A percentile compares a stretch with the other conserved stretches of the same genome.
Conservation (phyloP, 2,329 filamentous ascomycete species). For the Hymenoscyphus fructigenus region DNA sequence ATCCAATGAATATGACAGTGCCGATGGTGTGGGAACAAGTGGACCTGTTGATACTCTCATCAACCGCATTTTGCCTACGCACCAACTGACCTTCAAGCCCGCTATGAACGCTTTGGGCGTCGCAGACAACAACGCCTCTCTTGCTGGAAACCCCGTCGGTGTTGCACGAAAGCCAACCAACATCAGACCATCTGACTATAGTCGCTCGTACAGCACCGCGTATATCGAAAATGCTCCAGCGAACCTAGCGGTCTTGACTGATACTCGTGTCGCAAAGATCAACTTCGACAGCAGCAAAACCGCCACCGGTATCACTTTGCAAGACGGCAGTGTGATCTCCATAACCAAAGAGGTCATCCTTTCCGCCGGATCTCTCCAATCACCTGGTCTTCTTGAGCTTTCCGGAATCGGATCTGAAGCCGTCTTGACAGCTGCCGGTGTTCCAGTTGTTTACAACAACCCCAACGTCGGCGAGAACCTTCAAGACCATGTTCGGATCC, state of each 20-base stretch:
- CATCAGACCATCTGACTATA: constrained; percentile 47
- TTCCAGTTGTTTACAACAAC: constrained; percentile 46
- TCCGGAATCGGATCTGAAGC: constrained; percentile 48
- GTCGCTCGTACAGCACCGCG: constrained; percentile 48
- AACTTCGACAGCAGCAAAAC: constrained; percentile 42
- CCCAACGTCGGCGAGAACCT: constrained; percentile 53
- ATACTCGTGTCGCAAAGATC: constrained; percentile 79
- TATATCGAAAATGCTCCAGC: constrained; percentile 38
- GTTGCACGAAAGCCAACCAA: constrained; percentile 51
- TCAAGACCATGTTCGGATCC: constrained; percentile 42
- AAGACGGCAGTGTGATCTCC: constrained; percentile 18
- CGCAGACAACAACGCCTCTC: constrained; percentile 42
- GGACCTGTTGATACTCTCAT: constrained; percentile 41
- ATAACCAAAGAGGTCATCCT: constrained; percentile 47
- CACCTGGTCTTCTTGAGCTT: constrained; percentile 52
- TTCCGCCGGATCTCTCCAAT: constrained; percentile 51
- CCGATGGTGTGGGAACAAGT: constrained; percentile 36
- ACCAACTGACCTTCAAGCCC: constrained; percentile 45
- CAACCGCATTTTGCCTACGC: constrained; percentile 45
- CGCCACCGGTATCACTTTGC: constrained; percentile 23
- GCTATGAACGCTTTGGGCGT: constrained; percentile 48
- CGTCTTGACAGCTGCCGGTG: constrained; percentile 45
- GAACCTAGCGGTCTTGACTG: constrained; percentile 79
- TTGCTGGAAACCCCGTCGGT: constrained; percentile 51
- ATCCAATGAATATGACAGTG: constrained; percentile 21